phyloP scores from a whole-genome alignment of 2,329 filamentous ascomycete species.

The Arthrobotrys sinensis region DNA sequence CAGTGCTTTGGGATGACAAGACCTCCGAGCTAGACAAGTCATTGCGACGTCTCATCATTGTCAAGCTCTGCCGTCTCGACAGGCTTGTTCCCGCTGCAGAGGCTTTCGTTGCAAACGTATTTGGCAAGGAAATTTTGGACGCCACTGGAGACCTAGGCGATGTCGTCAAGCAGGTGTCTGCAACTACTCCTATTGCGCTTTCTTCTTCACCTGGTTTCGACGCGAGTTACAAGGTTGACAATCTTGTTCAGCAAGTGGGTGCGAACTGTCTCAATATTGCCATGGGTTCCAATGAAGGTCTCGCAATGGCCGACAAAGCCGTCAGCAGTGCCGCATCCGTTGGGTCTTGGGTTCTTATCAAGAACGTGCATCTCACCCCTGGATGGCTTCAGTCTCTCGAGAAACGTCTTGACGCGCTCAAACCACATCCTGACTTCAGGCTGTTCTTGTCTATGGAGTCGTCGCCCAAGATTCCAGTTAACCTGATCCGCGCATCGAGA shows the following conservation, averaged over 20 bases:
- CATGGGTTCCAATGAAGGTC: constrained; percentile 97
- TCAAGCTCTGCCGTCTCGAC: constrained; percentile 96
- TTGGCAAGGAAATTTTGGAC: constrained; percentile 86
- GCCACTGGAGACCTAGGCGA: constrained; percentile 86
- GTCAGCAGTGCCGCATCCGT: constrained; percentile 91
- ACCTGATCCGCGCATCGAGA: constrained; percentile 90
- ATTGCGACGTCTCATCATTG: constrained; percentile 85
- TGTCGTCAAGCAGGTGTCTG: constrained; percentile 86
- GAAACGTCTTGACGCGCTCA: constrained; percentile 95
- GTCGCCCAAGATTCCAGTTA: constrained; percentile 96
- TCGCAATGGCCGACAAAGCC: constrained; percentile 93
- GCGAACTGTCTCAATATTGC: constrained; percentile 95
- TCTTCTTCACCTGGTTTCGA: constrained; percentile 97
- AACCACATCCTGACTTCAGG: constrained; percentile 92
- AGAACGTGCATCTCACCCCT: constrained; percentile 97
- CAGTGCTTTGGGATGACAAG: constrained; percentile 77
- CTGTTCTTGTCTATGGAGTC: constrained; percentile 99
- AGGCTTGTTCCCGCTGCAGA: constrained; percentile 94
- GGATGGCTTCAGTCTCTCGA: constrained; percentile 97
- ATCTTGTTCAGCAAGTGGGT: constrained; percentile 85
- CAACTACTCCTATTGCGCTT: constrained; percentile 87
- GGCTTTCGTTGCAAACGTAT: constrained; percentile 88
- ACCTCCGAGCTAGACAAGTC: constrained; percentile 78
- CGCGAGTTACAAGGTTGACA: constrained; percentile 98
- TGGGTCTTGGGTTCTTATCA: constrained; percentile 96